Evolutionary conservation across 352 stramenopile species (phyloP), one percentile per base, ranked within the genome.

Genomic region (Phytophthora podocarpi): DNA sequence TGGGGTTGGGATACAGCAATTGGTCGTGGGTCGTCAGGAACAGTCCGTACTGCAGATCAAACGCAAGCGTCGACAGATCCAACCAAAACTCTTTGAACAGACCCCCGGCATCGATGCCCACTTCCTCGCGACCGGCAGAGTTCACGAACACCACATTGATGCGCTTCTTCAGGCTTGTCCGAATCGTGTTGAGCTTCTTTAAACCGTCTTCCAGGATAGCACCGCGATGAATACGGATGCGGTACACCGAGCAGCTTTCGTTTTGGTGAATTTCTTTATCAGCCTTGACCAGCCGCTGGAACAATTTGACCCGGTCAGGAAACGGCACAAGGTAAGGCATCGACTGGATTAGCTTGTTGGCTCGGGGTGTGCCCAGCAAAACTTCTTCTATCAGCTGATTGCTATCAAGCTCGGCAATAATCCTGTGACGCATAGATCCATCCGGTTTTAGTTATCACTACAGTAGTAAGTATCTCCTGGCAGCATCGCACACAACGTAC

Each of bases 21-120:
- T 87, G 77, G 30, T 90, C 81, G 11, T 70, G 64, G 1, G 88
- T 97, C 7, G 72, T 76, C 21, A 85, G 45, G 51, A 90, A 90
- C n/a, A 92, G 70, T 2, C 95, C 96, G 63, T 97, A 98, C 59
- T 96, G 82, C 9, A 90, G 77, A 72, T 98, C 81, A 73, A 99
- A 99, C 18, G 91, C 90, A n/a, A 96, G 72, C 0, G 77, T 89
- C 32, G 81, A 89, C 4, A 99, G 70, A 24, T 87, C 91, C 16
- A 94, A 87, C 89, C 91, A 98, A 63, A 98, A 98, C 62, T 99
- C 97, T 79, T 99, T 99, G 65, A 99, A 99, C 0, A 99, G 74
- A 0, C 97, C 97, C 15, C 97, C 97, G 27, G 95, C 89, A 78
- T 99, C 97, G 59, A 99, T 98, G 16, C 97, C 97, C 45, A 82